Conservation (phyloP, 345 rosid species). For the Acer negundo region DNA sequence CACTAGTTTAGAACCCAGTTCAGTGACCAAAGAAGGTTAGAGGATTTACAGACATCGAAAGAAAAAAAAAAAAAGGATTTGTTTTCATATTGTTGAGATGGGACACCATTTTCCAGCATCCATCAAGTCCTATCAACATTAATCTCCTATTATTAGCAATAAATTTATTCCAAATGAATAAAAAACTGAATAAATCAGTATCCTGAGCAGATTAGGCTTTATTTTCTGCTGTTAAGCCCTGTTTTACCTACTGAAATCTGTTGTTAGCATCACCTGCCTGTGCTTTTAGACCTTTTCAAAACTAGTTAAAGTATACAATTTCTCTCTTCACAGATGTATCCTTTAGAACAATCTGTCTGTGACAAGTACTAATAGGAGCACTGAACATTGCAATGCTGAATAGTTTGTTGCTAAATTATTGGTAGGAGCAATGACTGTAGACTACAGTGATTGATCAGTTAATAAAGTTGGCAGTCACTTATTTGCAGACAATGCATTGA, state of each 20-base stretch:
- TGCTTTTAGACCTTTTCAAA: not conserved
- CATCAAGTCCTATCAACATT: not conserved
- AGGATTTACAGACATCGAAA: not conserved
- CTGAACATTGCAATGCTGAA: not conserved
- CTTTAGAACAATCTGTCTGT: not conserved
- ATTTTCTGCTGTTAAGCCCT: not conserved
- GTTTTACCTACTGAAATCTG: not conserved
- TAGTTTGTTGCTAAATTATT: constrained; percentile 4
- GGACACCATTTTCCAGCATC: not conserved
- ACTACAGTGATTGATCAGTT: not conserved
- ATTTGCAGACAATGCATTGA: not conserved
- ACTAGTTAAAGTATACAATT: not conserved
- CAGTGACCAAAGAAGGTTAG: not conserved
- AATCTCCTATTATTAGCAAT: not conserved
- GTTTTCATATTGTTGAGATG: not conserved
- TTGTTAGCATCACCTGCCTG: not conserved
- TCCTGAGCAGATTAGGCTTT: not conserved
- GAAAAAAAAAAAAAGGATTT: not conserved
- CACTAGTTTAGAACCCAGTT: not conserved
- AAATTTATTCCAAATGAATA: not conserved
- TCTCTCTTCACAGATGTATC: not conserved
- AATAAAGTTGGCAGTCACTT: constrained; percentile 2
- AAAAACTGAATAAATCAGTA: not conserved
- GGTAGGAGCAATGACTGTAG: not conserved
- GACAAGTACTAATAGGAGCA: not conserved